Conservation (phyloP, 371 early-diverging fungal genomes). For the Mucor racemosus region DNA sequence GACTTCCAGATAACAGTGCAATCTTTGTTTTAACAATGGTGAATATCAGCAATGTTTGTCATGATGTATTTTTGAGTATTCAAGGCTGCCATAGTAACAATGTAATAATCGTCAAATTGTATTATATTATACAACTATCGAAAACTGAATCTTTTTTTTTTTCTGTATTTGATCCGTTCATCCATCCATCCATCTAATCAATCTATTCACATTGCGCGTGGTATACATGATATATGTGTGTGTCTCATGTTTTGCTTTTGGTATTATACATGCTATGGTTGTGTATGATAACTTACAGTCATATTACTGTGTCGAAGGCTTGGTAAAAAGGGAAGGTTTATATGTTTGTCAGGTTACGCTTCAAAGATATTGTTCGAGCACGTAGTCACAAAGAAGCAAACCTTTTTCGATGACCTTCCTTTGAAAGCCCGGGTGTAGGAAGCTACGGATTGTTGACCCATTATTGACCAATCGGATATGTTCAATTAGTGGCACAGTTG, state of each 20-base stretch:
- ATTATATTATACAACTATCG: neutral
- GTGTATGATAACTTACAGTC: slow-evolving; percentile 39
- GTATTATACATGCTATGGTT: neutral
- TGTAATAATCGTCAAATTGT: neutral
- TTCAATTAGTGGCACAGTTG: neutral
- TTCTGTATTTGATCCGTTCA: slow-evolving; percentile 6
- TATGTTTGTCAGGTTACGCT: slow-evolving; percentile 9
- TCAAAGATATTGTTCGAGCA: slow-evolving; percentile 15
- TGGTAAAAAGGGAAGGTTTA: slow-evolving; percentile 40
- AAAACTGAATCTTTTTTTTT: neutral
- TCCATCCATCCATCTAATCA: slow-evolving; percentile 30
- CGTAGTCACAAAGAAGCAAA: neutral
- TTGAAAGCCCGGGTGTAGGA: neutral
- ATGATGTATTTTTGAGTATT: neutral
- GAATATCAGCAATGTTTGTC: neutral
- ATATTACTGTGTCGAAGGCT: slow-evolving; percentile 44
- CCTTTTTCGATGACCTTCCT: neutral
- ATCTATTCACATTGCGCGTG: slow-evolving; percentile 8
- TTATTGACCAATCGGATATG: neutral
- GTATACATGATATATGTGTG: neutral
- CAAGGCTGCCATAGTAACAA: neutral
- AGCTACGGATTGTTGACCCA: neutral
- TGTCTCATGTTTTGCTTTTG: slow-evolving; percentile 1
- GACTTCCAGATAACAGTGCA: neutral
- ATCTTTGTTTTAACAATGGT: neutral